These are phyloP conservation scores for Skeletonema menzelii DNA, from an alignment of 108 stramenopile species.

Conservation along the genomic window DNA sequence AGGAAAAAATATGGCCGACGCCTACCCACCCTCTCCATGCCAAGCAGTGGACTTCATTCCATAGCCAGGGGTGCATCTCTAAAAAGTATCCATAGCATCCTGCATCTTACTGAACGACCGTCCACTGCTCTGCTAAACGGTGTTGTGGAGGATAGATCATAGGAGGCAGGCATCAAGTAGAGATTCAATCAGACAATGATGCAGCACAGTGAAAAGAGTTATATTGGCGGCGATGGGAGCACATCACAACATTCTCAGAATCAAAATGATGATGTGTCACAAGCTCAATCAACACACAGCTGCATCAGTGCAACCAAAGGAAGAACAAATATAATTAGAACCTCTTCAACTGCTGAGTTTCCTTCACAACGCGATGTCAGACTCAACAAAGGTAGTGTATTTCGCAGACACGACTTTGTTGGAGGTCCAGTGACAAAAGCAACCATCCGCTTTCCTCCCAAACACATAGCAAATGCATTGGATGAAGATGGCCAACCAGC, in stretches of 20 bases:
- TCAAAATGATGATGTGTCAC: slow-evolving; percentile 1
- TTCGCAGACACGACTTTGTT: slow-evolving; percentile 6
- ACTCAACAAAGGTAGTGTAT: neutral
- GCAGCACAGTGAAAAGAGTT: no score
- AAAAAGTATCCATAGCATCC: no score
- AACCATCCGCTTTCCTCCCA: slow-evolving; percentile 25
- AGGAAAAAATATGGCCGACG: no score
- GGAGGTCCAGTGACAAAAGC: slow-evolving; percentile 23
- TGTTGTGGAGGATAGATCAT: no score
- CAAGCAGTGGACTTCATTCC: no score
- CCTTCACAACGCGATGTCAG: neutral
- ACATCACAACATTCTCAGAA: neutral
- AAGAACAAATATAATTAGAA: neutral
- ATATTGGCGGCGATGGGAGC: no score
- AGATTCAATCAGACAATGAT: no score
- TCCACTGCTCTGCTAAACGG: no score
- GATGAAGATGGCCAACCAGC: neutral
- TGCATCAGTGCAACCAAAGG: neutral
- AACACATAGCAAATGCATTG: neutral
- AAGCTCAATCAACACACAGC: neutral
- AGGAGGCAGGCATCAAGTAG: no score
- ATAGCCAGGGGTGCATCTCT: no score
- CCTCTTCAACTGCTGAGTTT: neutral
- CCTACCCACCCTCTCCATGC: no score
- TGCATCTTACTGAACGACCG: no score